phyloP scores from a whole-genome alignment of 441 rosid genomes.

The Bocquillonia castaneifolia region DNA sequence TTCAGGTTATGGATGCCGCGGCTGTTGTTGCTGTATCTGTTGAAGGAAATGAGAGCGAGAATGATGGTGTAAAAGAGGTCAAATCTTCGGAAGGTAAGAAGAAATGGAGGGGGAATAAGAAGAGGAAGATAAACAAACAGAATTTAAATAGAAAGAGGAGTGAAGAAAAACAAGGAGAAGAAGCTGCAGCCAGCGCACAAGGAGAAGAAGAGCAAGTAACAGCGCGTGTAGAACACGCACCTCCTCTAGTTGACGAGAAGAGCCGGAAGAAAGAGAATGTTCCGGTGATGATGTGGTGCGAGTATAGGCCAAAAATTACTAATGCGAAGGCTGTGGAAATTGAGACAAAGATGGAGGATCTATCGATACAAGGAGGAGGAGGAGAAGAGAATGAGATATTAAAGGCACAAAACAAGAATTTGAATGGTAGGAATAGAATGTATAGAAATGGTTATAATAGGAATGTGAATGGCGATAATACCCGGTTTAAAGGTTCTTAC shows the following conservation, averaged over 20 bases:
- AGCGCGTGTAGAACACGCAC: not conserved
- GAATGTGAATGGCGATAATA: not conserved
- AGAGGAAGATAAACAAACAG: not conserved
- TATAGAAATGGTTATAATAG: slow-evolving; percentile 2
- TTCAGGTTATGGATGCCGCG: not conserved
- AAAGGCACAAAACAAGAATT: not conserved
- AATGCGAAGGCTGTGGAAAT: slow-evolving; percentile 9
- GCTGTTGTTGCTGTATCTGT: not conserved
- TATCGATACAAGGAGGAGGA: slow-evolving; percentile 4
- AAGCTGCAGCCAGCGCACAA: slow-evolving; percentile 1
- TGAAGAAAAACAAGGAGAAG: not conserved
- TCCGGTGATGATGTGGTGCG: not conserved
- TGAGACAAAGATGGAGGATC: slow-evolving; percentile 11
- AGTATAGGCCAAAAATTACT: not conserved
- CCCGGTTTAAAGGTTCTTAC: not conserved
- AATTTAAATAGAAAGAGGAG: not conserved
- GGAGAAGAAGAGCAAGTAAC: not conserved
- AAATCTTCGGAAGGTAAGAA: slow-evolving; percentile 3
- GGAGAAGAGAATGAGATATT: too few relatives aligned
- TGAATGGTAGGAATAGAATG: not conserved
- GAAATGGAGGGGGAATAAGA: not conserved
- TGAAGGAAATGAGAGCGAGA: slow-evolving; percentile 15
- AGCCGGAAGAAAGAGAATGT: slow-evolving; percentile 10
- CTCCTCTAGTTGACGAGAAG: slow-evolving; percentile 15
- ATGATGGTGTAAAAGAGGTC: not conserved